Evolutionary conservation across 2,329 filamentous ascomycete genomes (phyloP), one percentile per base, ranked within the genome.

Genomic region (Ophiostoma perfectum): DNA sequence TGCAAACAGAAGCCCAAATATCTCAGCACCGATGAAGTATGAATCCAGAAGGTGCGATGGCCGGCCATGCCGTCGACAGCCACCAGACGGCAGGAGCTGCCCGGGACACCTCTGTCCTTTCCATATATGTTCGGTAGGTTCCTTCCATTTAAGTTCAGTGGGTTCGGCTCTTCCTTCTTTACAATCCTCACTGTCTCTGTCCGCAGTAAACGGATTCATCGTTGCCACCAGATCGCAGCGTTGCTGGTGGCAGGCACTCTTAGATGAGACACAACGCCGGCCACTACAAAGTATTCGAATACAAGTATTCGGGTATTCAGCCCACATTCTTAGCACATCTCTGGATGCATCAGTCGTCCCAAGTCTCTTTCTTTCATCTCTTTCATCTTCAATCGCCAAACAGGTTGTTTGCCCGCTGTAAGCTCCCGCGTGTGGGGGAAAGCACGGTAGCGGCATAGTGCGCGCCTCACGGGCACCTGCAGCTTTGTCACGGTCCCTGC

Each of bases 41-140:
- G n/a, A 8, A 62, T 41, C 60, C 16, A 39, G 60, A 63, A 63
- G 60, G 60, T 18, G 8, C 60, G 39, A 63, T 44, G 60, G 60
- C 60, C 60, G 60, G 16, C 39, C 16, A 41, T 63, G n/a, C 12
- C 36, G 39, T 11, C 39, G 14, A 44, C 39, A 9, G 1, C 60
- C 12, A 42, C 4, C n/a, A 18, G 60, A 11, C 60, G 7, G 60
- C 60, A 63, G 16, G 60, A 63, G n/a, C 60, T 9, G 16, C 60
- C 16, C 6, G 38, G 16, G 5, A 18, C 14, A 41, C 18, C 12
- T 44, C 12, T 63, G 39, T 8, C 7, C 60, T 39, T 63, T 63
- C 60, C 16, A 9, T 42, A 18, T 63, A 7, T 18, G 27, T 27
- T 27, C 27, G 27, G 27, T 27, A 27, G 27, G 27, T 27, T 27